phyloP scores from a whole-genome alignment of 176 grass and related monocot genomes.

The Coix lacrymajobi region DNA sequence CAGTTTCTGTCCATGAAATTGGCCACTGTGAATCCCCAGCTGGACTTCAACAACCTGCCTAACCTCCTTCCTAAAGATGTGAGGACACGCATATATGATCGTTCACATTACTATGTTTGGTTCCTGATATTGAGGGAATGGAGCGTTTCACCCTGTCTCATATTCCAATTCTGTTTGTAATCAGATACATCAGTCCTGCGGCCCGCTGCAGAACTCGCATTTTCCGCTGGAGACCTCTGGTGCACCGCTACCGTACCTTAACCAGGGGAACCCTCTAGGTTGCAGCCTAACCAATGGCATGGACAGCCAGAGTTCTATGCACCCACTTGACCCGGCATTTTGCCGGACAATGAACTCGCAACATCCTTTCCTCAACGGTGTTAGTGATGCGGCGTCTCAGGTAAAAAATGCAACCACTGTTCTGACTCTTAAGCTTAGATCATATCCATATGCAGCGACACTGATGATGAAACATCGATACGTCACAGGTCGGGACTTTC shows the following conservation, averaged over 20 bases:
- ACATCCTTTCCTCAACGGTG: slow-evolving; percentile 58
- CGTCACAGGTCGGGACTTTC: slow-evolving; percentile 55
- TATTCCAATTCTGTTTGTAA: slow-evolving; percentile 23
- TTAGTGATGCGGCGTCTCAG: slow-evolving; percentile 58
- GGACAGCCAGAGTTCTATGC: slow-evolving; percentile 55
- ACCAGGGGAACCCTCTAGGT: slow-evolving; percentile 49
- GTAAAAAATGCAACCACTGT: slow-evolving; percentile 28
- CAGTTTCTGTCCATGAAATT: slow-evolving; percentile 99
- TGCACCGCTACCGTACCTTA: slow-evolving; percentile 48
- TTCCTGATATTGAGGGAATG: background rate
- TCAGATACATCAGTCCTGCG: slow-evolving; percentile 76
- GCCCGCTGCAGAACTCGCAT: slow-evolving; percentile 44
- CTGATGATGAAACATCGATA: background rate
- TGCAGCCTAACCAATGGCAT: slow-evolving; percentile 47
- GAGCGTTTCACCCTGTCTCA: background rate
- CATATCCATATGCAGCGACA: background rate
- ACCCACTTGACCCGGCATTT: slow-evolving; percentile 36
- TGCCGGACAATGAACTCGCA: slow-evolving; percentile 29
- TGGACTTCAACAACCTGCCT: slow-evolving; percentile 94
- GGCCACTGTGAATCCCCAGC: slow-evolving; percentile 92
- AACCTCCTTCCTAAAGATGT: slow-evolving; percentile 89
- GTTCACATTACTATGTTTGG: slow-evolving; percentile 22
- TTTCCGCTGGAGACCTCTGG: slow-evolving; percentile 79
- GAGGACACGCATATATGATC: slow-evolving; percentile 41
- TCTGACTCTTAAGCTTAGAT: background rate